A percentile compares a stretch with the other conserved stretches of the same genome.
phyloP scores from a whole-genome alignment of 352 stramenopile genomes.

The Thalassiosira ordinaria region DNA sequence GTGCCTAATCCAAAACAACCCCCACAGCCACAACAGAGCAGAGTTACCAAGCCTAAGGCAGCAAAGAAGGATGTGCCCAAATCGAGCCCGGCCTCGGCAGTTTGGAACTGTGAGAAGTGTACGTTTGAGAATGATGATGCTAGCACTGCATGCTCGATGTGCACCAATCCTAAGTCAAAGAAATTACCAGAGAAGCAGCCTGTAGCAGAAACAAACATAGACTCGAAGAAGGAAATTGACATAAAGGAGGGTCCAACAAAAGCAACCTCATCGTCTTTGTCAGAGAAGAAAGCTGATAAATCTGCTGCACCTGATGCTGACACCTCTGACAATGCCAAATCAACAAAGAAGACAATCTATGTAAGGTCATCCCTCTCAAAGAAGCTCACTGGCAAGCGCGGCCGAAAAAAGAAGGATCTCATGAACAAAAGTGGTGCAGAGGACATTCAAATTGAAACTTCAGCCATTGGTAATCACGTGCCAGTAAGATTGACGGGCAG shows the following conservation, averaged over 20 bases:
- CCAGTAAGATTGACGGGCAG: slow-evolving; percentile 33
- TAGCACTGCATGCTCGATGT: slow-evolving; percentile 20
- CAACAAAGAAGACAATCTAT: slow-evolving; percentile 31
- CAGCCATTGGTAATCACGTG: slow-evolving; percentile 27
- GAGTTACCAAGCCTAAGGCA: neutral
- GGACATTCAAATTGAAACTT: slow-evolving; percentile 34
- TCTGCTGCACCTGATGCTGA: neutral
- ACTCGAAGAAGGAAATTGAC: neutral
- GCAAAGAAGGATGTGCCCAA: neutral
- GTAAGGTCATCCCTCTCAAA: slow-evolving; percentile 27
- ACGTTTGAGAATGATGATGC: slow-evolving; percentile 35
- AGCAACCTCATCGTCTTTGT: neutral
- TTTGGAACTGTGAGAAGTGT: slow-evolving; percentile 27
- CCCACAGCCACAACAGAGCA: neutral
- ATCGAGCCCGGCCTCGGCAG: neutral
- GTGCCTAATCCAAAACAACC: slow-evolving; percentile 3
- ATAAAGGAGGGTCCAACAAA: neutral
- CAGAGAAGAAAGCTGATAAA: slow-evolving; percentile 11
- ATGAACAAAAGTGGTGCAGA: slow-evolving; percentile 28
- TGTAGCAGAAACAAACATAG: neutral
- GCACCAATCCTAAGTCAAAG: slow-evolving; percentile 1
- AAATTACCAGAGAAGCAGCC: slow-evolving; percentile 8
- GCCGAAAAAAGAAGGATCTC: slow-evolving; percentile 44
- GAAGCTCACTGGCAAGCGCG: slow-evolving; percentile 37
- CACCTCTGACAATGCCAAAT: neutral